These are phyloP conservation scores for Selaginella tamariscina DNA, from an alignment of 75 land plant species.

Conservation along the genomic window DNA sequence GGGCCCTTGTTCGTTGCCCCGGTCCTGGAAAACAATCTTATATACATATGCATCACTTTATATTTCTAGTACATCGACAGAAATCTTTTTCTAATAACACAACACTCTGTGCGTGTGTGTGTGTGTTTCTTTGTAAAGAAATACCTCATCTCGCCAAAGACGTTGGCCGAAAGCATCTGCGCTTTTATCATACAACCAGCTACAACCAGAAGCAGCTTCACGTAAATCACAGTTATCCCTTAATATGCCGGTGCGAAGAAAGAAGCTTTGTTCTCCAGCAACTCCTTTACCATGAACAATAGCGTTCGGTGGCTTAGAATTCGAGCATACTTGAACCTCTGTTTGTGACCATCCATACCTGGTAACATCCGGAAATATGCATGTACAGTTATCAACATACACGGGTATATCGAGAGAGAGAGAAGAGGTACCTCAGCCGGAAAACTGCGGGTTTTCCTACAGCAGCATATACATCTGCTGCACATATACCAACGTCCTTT, in stretches of 20 bases:
- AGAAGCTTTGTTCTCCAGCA: background rate
- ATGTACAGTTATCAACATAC: background rate
- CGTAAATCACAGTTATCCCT: too few species aligned
- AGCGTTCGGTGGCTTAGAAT: background rate
- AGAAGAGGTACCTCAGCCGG: constrained; percentile 39
- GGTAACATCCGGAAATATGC: background rate
- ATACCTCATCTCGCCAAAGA: constrained; percentile 18
- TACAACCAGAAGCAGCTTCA: too few species aligned
- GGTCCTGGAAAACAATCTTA: too few species aligned
- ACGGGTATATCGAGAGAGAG: background rate
- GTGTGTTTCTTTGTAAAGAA: too few species aligned
- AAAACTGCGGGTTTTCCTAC: constrained; percentile 46
- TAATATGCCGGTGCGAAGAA: too few species aligned
- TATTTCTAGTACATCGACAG: too few species aligned
- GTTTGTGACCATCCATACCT: background rate
- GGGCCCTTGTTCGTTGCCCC: too few species aligned
- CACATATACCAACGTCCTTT: constrained; percentile 27
- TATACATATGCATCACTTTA: too few species aligned
- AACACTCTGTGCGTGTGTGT: too few species aligned
- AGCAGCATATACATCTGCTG: constrained; percentile 45
- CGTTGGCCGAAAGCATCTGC: constrained; percentile 20
- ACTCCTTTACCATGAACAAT: background rate
- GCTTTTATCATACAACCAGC: constrained; percentile 21
- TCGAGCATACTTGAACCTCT: background rate
- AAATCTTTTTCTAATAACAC: too few species aligned